phyloP scores from a whole-genome alignment of 2,329 filamentous ascomycete genomes.

The Pleomassaria siparia region DNA sequence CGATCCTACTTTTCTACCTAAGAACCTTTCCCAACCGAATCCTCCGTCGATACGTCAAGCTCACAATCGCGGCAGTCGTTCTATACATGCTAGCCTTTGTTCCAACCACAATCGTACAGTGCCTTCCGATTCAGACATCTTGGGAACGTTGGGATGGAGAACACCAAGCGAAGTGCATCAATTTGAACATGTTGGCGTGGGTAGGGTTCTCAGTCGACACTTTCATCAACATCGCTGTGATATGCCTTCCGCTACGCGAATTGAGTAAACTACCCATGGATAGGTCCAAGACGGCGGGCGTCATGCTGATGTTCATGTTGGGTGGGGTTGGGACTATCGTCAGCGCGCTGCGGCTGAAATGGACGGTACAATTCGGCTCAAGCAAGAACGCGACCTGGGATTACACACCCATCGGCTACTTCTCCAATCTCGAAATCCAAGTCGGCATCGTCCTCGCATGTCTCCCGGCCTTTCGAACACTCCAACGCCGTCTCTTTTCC shows the following conservation, averaged over 20 bases:
- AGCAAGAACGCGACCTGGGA: constrained; percentile 45
- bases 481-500: constrained; percentile 20
- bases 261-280: constrained; percentile 32
- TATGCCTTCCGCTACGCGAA: constrained; percentile 34
- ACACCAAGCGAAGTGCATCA: constrained; percentile 25
- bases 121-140: constrained; percentile 21
- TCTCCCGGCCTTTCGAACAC: constrained; percentile 23
- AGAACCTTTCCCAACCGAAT: constrained; percentile 28
- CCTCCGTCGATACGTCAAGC: constrained; percentile 18
- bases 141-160: constrained; percentile 32
- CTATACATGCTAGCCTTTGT: constrained; percentile 24
- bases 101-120: constrained; percentile 19
- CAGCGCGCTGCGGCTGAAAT: constrained; percentile 47
- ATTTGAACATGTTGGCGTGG: constrained; percentile 32
- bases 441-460: constrained; percentile 31
- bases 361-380: constrained; percentile 47
- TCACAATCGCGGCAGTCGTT: constrained; percentile 17
- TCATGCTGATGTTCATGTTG: constrained; percentile 43
- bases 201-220: constrained; percentile 34
- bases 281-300: constrained; percentile 29
- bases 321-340: constrained; percentile 48
- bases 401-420: constrained; percentile 31
- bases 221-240: constrained; percentile 29
- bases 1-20: constrained; percentile 34
- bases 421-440: constrained; percentile 28